Evolutionary conservation across 352 stramenopile species (phyloP), one percentile per base, ranked within the genome.

Genomic region (Globisporangium splendens): DNA sequence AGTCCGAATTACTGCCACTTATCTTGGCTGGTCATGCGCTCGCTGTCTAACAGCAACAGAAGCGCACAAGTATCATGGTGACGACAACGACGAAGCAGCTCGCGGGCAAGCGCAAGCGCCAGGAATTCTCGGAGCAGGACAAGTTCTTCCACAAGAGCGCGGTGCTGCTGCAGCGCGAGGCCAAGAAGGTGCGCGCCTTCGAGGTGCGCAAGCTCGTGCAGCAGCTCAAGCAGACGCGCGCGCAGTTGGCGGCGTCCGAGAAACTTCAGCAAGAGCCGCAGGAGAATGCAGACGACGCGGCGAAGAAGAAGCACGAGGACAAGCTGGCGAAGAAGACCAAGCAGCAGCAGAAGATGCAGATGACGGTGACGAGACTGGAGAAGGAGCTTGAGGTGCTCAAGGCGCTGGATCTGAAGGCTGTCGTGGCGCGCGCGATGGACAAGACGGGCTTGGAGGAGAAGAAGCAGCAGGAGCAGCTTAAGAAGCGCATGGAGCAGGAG

Each of bases 141-240:
- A 79, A 78, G 53, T 78, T 89, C 46, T 69, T 76, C 60, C 82
- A 92, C 72, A 88, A 92, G 71, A 88, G 77, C 61, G 69, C 65
- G 48, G 68, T 72, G 54, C 55, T 89, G 50, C 66, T 92, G 68
- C 79, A 88, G 68, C 79, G 83, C 39, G 83, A 92, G 59, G 69
- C 71, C 35, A 92, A 92, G 70, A 90, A 90, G 59, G 74, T 90
- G 41, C 72, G 75, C 57, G 61, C 70, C 20, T 90, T 92, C 53
- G 54, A 83, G 28, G 67, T 84, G 62, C 80, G 75, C 55, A 89
- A 89, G 65, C 65, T 57, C 12, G 70, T 92, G 62, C 73, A 88
- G 65, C 76, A 90, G 58, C 73, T 92, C 59, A 92, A 92, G 69
- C 51, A 70, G 44, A 56, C 55, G 11, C 24, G 35, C 11, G 28